These are phyloP conservation scores for Vanderwaltozyma polyspora DNA, from an alignment of 805 yeast species.

Conservation along the genomic window DNA sequence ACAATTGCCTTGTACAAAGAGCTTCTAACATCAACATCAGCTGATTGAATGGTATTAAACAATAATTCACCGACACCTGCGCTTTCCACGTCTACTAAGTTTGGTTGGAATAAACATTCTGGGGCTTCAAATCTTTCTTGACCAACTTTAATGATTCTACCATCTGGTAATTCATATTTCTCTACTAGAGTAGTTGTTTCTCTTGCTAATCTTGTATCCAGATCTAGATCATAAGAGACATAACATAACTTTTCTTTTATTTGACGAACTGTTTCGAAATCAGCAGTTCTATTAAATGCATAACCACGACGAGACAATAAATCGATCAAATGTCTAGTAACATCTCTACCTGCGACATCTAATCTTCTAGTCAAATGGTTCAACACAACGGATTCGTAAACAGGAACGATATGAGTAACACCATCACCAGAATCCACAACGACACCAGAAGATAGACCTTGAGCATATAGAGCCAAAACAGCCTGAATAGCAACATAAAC, in stretches of 20 bases:
- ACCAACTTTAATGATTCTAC: constrained; percentile 86
- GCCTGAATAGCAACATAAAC: constrained; percentile 96
- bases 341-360: constrained; percentile 97
- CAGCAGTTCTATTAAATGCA: constrained; percentile 97
- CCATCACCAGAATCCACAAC: constrained; percentile 94
- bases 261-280: constrained; percentile 96
- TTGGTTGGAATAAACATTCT: constrained; percentile 89
- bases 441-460: constrained; percentile 92
- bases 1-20: constrained; percentile 86
- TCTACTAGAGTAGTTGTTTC: constrained; percentile 95
- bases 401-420: constrained; percentile 96
- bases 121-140: constrained; percentile 71
- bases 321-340: constrained; percentile 89
- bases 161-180: constrained; percentile 90
- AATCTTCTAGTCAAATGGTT: constrained; percentile 85
- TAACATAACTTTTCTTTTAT: constrained; percentile 94
- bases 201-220: constrained; percentile 75
- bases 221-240: constrained; percentile 85
- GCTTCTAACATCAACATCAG: constrained; percentile 87
- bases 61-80: constrained; percentile 92
- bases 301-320: constrained; percentile 89
- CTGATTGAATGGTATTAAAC: constrained; percentile 86
- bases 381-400: constrained; percentile 91
- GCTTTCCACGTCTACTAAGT: constrained; percentile 88
- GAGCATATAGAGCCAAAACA: constrained; percentile 94